Evolutionary conservation across 371 early-diverging fungal genomes (phyloP), one percentile per base, ranked within the genome.

Genomic region (Mycotypha africana): DNA sequence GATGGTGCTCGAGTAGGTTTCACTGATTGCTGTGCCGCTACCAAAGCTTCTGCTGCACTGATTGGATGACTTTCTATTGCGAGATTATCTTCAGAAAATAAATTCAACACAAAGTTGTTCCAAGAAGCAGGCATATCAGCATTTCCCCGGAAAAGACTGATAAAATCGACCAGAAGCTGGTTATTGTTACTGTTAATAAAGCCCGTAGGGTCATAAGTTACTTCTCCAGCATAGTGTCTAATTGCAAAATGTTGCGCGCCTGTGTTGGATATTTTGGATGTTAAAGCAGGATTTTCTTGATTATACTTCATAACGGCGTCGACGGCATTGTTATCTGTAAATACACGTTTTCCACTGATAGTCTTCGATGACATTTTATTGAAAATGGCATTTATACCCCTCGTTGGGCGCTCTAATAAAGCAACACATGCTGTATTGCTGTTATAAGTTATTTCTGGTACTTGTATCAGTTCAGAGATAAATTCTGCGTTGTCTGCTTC

Each of bases 111-210:
- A 31, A 61, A 56, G 2, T 32, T 33, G 17, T 57, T 61, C 49
- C 67, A 78, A 15, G 86, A 76, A 21, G 81, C 50, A 37, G 64
- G 50, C 19, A 30, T 38, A 28, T 59, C 64, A 15, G 53, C 43
- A n/a, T 45, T 47, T 2, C 64, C 86, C 16, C 81, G 66, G 55
- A 91, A 83, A 20, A 91, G 59, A 16, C 81, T 56, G 17, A 91
- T 75, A 55, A 92, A 88, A 58, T 93, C 92, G 2, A 85, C 70
- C 19, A 75, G 60, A 32, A 89, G 62, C 33, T 74, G 60, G 32
- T 85, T 88, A 22, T 64, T 59, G 62, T 91, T 88, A 38, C 60
- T 60, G 8, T 77, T 76, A 49, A 85, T 39, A 46, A 93, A 89
- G 8, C 79, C 79, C 32, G 72, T 71, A 30, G 80, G 68, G 32